phyloP scores from a whole-genome alignment of 148 eudicot genomes.

The Cornus florida region DNA sequence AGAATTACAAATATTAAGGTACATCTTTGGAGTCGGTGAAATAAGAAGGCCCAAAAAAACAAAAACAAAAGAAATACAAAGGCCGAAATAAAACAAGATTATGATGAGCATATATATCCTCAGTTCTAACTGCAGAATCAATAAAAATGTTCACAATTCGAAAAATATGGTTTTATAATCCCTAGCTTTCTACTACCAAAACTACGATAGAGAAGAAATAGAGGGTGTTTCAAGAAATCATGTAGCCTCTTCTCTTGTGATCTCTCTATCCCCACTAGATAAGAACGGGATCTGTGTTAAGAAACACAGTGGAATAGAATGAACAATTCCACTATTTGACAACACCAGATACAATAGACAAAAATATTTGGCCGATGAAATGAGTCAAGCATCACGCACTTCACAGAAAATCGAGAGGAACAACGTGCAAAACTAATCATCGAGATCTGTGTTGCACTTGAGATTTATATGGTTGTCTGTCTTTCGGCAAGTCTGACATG shows the following conservation, averaged over 20 bases:
- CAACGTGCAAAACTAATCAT: not conserved
- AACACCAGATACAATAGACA: not conserved
- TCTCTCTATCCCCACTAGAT: no score
- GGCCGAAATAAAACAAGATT: not conserved
- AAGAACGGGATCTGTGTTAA: no score
- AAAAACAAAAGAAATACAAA: not conserved
- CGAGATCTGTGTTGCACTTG: no score
- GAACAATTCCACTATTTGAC: no score
- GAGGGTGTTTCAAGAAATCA: not conserved
- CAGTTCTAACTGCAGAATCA: not conserved
- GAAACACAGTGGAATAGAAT: no score
- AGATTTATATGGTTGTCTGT: no score
- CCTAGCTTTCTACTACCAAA: not conserved
- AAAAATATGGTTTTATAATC: not conserved
- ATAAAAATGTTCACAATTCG: not conserved
- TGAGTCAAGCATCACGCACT: not conserved
- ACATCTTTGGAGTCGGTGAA: not conserved
- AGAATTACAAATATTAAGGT: conserved; percentile 2
- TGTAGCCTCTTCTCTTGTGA: no score
- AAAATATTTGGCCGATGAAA: not conserved
- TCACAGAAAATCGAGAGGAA: not conserved
- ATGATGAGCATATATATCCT: not conserved
- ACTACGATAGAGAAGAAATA: no score
- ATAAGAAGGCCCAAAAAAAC: conserved; percentile 3
- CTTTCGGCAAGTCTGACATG: no score